These are phyloP conservation scores for Dillenia turbinata DNA, from an alignment of 164 flowering plant species.

Conservation along the genomic window DNA sequence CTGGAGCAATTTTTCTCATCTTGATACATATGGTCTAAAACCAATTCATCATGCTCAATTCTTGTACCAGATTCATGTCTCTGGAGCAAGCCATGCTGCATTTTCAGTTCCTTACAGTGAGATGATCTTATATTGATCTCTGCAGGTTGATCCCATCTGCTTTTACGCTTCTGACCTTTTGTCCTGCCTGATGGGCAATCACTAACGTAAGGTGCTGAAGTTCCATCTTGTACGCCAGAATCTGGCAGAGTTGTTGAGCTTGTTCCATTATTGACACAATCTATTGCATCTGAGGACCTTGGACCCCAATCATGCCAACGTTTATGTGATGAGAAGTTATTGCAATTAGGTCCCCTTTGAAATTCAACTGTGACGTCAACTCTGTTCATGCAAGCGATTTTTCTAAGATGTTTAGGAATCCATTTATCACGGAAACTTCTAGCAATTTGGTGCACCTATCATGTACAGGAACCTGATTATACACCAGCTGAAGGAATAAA, in stretches of 20 bases:
- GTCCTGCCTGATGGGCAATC: constrained; percentile 17
- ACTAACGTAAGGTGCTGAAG: constrained; percentile 17
- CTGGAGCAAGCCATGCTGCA: constrained; percentile 12
- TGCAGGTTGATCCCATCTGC: constrained; percentile 84
- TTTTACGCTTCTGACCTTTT: constrained; percentile 70
- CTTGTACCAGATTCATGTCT: constrained; percentile 10
- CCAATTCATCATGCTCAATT: constrained; percentile 9
- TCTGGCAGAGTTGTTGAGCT: constrained; percentile 12
- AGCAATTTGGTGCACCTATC: constrained; percentile 89
- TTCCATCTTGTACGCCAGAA: constrained; percentile 16
- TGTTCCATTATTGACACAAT: constrained; percentile 20
- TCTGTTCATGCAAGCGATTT: constrained; percentile 32
- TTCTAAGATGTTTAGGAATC: constrained; percentile 53
- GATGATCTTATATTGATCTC: constrained; percentile 16
- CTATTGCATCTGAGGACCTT: constrained; percentile 36
- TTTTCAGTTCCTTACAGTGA: constrained; percentile 23
- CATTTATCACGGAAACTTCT: constrained; percentile 70
- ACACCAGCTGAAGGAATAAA: background rate
- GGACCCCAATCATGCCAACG: constrained; percentile 31
- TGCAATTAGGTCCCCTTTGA: constrained; percentile 26
- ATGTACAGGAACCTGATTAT: background rate
- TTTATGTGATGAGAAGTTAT: constrained; percentile 24
- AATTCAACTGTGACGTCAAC: constrained; percentile 40
- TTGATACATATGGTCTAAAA: constrained; percentile 5
- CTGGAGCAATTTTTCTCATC: constrained; percentile 2